Conservation (phyloP, 2,329 filamentous ascomycete species). For the Kalmusia sp. region DNA sequence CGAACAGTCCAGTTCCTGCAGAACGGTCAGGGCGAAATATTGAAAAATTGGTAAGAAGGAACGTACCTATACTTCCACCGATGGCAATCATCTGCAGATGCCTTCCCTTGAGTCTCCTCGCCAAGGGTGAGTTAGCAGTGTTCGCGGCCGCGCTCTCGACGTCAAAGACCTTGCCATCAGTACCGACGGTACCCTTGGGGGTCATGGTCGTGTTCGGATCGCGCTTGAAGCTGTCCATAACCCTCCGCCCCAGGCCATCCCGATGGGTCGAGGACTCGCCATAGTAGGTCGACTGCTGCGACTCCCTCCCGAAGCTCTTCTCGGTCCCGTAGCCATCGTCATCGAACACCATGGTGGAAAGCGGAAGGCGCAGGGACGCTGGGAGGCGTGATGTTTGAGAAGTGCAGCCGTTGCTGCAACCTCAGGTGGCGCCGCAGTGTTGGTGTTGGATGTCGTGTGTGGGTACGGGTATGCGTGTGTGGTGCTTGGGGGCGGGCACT, state of each 20-base stretch:
- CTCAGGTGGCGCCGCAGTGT: slow-evolving; percentile 23
- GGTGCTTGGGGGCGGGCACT: slow-evolving; percentile 11
- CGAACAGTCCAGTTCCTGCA: slow-evolving; percentile 72
- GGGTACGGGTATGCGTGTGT: no score
- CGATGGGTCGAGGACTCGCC: slow-evolving; percentile 44
- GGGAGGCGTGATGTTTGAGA: slow-evolving; percentile 9
- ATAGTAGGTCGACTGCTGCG: slow-evolving; percentile 46
- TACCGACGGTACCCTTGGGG: slow-evolving; percentile 54
- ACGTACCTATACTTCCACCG: slow-evolving; percentile 76
- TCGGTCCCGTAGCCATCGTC: slow-evolving; percentile 47
- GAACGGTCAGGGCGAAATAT: slow-evolving; percentile 20
- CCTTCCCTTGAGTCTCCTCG: slow-evolving; percentile 60
- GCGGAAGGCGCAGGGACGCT: slow-evolving; percentile 11
- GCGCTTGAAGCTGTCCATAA: slow-evolving; percentile 49
- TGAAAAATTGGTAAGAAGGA: slow-evolving; percentile 3
- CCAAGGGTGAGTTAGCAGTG: slow-evolving; percentile 77
- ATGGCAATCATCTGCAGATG: slow-evolving; percentile 99
- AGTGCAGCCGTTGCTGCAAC: slow-evolving; percentile 28
- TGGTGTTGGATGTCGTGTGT: slow-evolving; percentile 11
- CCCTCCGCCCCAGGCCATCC: slow-evolving; percentile 49
- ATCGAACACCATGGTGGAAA: slow-evolving; percentile 38
- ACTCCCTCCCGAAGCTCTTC: slow-evolving; percentile 47
- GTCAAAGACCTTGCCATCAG: slow-evolving; percentile 65
- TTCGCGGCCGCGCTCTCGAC: slow-evolving; percentile 66
- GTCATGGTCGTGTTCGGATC: slow-evolving; percentile 53